These are phyloP conservation scores for Allantophomopsis cytisporea DNA, from an alignment of 2,329 filamentous ascomycete species.

Conservation along the genomic window DNA sequence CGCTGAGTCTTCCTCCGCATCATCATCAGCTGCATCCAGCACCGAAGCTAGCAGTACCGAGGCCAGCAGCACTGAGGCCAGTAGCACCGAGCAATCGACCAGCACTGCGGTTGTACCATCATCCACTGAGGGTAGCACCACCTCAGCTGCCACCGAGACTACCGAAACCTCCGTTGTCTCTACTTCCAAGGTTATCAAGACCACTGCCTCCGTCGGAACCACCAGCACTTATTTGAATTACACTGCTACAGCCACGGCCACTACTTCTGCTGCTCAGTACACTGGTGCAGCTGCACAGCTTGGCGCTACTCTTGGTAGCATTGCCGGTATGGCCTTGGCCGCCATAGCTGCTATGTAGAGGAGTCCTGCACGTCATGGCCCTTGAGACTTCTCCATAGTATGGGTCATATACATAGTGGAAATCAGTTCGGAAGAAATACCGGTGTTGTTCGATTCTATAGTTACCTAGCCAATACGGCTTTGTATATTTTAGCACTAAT, in stretches of 20 bases:
- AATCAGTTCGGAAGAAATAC: no score
- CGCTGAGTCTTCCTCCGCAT: background rate
- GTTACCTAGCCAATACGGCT: no score
- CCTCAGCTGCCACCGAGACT: background rate
- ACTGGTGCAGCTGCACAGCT: background rate
- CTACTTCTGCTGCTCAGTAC: background rate
- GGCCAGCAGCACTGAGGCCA: background rate
- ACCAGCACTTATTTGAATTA: background rate
- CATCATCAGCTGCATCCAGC: background rate
- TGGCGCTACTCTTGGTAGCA: background rate
- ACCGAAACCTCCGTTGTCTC: background rate
- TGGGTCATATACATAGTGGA: no score
- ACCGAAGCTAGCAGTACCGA: background rate
- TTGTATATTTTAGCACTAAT: no score
- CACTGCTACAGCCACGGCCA: background rate
- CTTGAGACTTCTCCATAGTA: background rate
- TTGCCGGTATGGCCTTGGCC: background rate
- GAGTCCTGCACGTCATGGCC: background rate
- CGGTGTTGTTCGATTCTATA: no score
- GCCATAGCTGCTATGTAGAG: background rate
- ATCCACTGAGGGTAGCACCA: background rate
- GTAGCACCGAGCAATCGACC: background rate
- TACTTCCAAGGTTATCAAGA: background rate
- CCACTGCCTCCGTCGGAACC: background rate
- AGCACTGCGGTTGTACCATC: background rate